A percentile compares a stretch with the other conserved stretches of the same genome.
phyloP scores from a whole-genome alignment of 768 basidiomycete genomes.

The Hygrophorus russula region DNA sequence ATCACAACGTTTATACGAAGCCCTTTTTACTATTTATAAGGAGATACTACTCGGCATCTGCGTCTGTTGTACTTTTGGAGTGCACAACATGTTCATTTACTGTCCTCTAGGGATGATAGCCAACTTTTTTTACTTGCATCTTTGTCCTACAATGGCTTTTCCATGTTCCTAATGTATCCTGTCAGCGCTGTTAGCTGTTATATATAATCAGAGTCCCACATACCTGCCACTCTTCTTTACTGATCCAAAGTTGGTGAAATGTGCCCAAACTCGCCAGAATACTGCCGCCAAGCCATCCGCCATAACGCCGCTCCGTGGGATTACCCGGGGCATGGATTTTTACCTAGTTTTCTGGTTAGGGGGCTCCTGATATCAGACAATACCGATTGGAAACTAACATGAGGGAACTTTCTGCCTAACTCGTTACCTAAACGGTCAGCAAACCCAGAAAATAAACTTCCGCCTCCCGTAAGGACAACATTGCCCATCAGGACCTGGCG shows the following conservation, averaged over 20 bases:
- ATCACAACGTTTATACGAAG: neutral
- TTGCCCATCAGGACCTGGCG: slow-evolving; percentile 86
- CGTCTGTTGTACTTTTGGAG: too few relatives aligned
- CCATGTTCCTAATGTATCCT: slow-evolving; percentile 58
- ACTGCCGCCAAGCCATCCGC: slow-evolving; percentile 93
- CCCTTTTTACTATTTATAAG: too few relatives aligned
- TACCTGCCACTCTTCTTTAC: slow-evolving; percentile 87
- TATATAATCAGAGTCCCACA: slow-evolving; percentile 13
- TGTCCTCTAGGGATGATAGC: neutral
- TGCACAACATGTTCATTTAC: too few relatives aligned
- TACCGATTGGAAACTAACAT: slow-evolving; percentile 38
- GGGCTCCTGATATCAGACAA: neutral
- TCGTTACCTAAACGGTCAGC: slow-evolving; percentile 75
- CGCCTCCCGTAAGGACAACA: slow-evolving; percentile 93
- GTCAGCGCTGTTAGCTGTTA: neutral
- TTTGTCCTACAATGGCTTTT: slow-evolving; percentile 68
- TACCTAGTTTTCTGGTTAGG: slow-evolving; percentile 31
- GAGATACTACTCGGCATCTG: too few relatives aligned
- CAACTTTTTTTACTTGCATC: slow-evolving; percentile 56
- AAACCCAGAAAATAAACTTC: slow-evolving; percentile 78
- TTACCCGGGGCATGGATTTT: slow-evolving; percentile 92
- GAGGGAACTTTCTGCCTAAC: slow-evolving; percentile 60
- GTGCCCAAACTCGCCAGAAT: slow-evolving; percentile 92
- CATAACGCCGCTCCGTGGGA: slow-evolving; percentile 79
- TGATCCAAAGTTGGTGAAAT: slow-evolving; percentile 97